Evolutionary conservation across 345 rosid species (phyloP), one percentile per base, ranked within the genome.

Genomic region (Eucalyptus marginata): DNA sequence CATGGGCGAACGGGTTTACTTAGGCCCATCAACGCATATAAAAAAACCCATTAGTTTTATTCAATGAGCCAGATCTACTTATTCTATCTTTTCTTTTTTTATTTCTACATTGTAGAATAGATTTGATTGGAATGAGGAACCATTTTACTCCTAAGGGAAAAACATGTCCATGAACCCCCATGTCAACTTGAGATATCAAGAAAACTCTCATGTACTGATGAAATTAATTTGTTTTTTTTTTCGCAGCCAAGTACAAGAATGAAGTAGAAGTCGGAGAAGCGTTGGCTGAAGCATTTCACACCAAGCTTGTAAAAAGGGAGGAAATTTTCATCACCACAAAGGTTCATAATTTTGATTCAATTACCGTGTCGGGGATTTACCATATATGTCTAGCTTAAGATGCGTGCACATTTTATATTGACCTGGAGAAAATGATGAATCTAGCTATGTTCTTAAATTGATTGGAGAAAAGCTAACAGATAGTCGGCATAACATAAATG

Each of bases 251-350:
- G 90, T 96, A 96, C 66, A 89, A 62, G 93, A 96, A 94, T 87
- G 97, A 96, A 91, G 89, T 92, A 24, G 95, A 96, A 94, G 97
- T 95, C 18, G 97, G 96, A 64, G 97, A 94, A 90, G 96, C 94
- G 17, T 94, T 96, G 86, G 88, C 96, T 1, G 96, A 95, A 93
- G 97, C 95, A 86, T 92, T 96, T 88, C 89, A 56, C 66, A 90
- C 91, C 3, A 95, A 96, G 56, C 90, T 96, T 68, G 97, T 96
- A 54, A 94, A 92, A 92, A 93, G 99, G 89, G 96, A 96, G 91
- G 98, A 96, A 22, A 94, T 97, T 89, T 97, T 95, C 91, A 91
- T 96, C 88, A 95, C 98, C 2, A 94, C 98, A 86, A 95, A 96
- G 98, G 99, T 93, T 50, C 87, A 76, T 85, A 86, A 83, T 31